A percentile compares a stretch with the other conserved stretches of the same genome.
Evolutionary conservation across 495 filamentous ascomycete species (phyloP).

Genomic region (Pyronema omphalodes): DNA sequence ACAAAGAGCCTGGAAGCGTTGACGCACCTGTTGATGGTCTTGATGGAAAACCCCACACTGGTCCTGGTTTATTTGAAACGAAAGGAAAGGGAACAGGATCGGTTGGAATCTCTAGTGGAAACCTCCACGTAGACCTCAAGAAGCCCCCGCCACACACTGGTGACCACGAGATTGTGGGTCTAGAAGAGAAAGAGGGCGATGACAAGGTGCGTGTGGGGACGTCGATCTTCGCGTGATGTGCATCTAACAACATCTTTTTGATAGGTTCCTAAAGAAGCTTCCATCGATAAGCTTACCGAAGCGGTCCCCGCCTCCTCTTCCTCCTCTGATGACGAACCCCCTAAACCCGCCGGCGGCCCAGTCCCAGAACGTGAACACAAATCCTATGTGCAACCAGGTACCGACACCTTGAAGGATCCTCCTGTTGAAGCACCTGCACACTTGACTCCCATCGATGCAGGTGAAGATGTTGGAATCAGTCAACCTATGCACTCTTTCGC

Average conservation of each 20-base stretch:
- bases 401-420: conserved; percentile 29
- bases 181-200: conserved; percentile 15
- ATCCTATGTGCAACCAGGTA: conserved; percentile 19
- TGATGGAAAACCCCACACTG: conserved; percentile 86
- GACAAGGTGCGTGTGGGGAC: conserved; percentile 7
- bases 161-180: conserved; percentile 23
- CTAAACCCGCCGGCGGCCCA: not conserved
- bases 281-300: not conserved
- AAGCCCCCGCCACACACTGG: conserved; percentile 26
- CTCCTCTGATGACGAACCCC: not conserved
- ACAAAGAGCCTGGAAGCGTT: conserved; percentile 41
- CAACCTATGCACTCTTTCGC: conserved; percentile 80
- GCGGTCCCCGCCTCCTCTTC: not conserved
- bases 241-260: too few species aligned
- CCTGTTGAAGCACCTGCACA: conserved; percentile 28
- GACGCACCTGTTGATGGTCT: conserved; percentile 87
- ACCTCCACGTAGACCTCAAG: conserved; percentile 48
- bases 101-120: conserved; percentile 20
- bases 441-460: conserved; percentile 21
- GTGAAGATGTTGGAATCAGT: conserved; percentile 41
- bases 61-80: conserved; percentile 38
- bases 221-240: too few species aligned
- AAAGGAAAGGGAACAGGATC: conserved; percentile 21
- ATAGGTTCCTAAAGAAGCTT: not conserved
- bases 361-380: conserved; percentile 19